phyloP scores from a whole-genome alignment of 2,329 filamentous ascomycete species.

The Escovopsis sp. region DNA sequence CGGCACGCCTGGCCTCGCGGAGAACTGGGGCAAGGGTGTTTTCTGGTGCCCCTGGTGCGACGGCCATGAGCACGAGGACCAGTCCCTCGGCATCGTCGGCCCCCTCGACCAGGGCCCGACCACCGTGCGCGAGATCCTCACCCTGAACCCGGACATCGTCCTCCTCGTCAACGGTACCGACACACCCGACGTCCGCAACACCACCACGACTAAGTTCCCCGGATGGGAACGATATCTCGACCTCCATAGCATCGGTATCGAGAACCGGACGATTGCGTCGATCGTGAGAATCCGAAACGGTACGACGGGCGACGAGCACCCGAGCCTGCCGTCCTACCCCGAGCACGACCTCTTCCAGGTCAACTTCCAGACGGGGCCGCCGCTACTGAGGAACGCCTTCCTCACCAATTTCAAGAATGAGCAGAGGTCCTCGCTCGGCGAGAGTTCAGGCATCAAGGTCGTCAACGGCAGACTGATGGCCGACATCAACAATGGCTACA shows the following conservation, averaged over 20 bases:
- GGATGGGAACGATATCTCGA: conserved; percentile 34
- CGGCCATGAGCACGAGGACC: conserved; percentile 44
- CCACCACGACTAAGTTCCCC: conserved; percentile 23
- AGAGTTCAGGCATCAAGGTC: conserved; percentile 30
- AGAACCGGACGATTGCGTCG: conserved; percentile 37
- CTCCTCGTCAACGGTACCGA: conserved; percentile 46
- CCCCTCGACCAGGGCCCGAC: conserved; percentile 27
- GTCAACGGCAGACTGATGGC: conserved; percentile 28
- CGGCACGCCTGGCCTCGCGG: conserved; percentile 33
- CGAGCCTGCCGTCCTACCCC: conserved; percentile 25
- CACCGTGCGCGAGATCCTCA: conserved; percentile 34
- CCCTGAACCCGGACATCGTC: conserved; percentile 38
- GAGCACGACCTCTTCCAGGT: conserved; percentile 42
- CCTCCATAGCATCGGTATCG: conserved; percentile 34
- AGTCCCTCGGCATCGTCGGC: conserved; percentile 38
- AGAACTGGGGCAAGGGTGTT: conserved; percentile 43
- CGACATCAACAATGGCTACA: conserved; percentile 24
- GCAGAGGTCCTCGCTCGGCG: conserved; percentile 32
- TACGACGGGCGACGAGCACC: conserved; percentile 19
- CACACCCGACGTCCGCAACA: conserved; percentile 25
- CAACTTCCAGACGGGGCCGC: conserved; percentile 30
- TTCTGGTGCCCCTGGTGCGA: conserved; percentile 54
- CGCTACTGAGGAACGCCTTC: conserved; percentile 34
- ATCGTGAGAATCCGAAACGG: conserved; percentile 32
- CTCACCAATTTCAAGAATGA: conserved; percentile 31